A percentile compares a stretch with the other conserved stretches of the same genome.
Evolutionary conservation across 306 rosid species (phyloP).

Genomic region (apple (Malus domestica)): ASM211411v1 NC_041797.1:37649501-37650000

Average conservation of each 20-base stretch:
- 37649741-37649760: no score
- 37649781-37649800: slow-evolving; percentile 64
- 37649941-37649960: background rate
- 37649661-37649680: background rate
- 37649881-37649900: slow-evolving; percentile 72
- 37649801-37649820: slow-evolving; percentile 73
- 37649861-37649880: slow-evolving; percentile 82
- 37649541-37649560: slow-evolving; percentile 6
- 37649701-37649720: no score
- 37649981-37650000: background rate
- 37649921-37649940: background rate
- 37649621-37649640: no score
- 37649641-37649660: no score
- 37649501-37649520: slow-evolving; percentile 55
- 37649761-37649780: background rate
- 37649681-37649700: background rate
- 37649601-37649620: no score
- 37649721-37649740: no score
- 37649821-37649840: slow-evolving; percentile 59
- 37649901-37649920: slow-evolving; percentile 37
- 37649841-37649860: slow-evolving; percentile 50
- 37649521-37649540: slow-evolving; percentile 77
- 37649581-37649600: no score
- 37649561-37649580: no score
- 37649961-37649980: background rate